phyloP scores from a whole-genome alignment of 352 stramenopile species.

The Phytophthora cryptogea region DNA sequence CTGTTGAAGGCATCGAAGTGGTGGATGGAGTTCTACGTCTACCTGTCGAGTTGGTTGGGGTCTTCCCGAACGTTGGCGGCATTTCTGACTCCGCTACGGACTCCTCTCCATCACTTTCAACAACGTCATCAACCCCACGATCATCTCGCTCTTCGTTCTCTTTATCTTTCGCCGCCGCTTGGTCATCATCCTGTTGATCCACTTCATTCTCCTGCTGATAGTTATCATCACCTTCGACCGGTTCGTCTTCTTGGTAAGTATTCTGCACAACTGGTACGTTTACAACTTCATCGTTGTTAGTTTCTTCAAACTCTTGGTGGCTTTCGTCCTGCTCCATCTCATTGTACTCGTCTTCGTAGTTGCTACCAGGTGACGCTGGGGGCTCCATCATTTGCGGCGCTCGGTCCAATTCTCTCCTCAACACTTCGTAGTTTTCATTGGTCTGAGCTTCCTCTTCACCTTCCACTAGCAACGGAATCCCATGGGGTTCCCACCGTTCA shows the following conservation, averaged over 20 bases:
- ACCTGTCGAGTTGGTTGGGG: neutral
- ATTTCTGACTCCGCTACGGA: conserved; percentile 53
- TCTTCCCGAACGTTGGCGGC: conserved; percentile 46
- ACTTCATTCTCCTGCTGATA: conserved; percentile 10
- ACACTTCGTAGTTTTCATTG: conserved; percentile 10
- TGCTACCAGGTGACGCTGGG: conserved; percentile 41
- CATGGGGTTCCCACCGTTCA: conserved; percentile 65
- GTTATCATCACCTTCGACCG: neutral
- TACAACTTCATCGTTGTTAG: conserved; percentile 7
- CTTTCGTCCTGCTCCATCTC: conserved; percentile 21
- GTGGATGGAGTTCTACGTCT: conserved; percentile 3
- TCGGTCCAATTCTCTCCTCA: conserved; percentile 1
- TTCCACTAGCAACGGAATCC: conserved; percentile 47
- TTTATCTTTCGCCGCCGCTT: conserved; percentile 4
- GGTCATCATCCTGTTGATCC: conserved; percentile 1
- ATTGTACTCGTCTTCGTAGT: conserved; percentile 36
- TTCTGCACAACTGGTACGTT: conserved; percentile 1
- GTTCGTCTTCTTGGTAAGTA: neutral
- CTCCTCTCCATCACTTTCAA: conserved; percentile 38
- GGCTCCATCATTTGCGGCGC: conserved; percentile 46
- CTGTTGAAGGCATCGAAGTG: neutral
- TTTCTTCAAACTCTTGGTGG: conserved; percentile 1
- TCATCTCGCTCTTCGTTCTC: conserved; percentile 3
- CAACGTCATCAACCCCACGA: conserved; percentile 2
- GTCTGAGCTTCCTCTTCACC: conserved; percentile 26